Base-by-base conservation (phyloP, 1,139 yeast species). In the Taphrina betulina region DNA sequence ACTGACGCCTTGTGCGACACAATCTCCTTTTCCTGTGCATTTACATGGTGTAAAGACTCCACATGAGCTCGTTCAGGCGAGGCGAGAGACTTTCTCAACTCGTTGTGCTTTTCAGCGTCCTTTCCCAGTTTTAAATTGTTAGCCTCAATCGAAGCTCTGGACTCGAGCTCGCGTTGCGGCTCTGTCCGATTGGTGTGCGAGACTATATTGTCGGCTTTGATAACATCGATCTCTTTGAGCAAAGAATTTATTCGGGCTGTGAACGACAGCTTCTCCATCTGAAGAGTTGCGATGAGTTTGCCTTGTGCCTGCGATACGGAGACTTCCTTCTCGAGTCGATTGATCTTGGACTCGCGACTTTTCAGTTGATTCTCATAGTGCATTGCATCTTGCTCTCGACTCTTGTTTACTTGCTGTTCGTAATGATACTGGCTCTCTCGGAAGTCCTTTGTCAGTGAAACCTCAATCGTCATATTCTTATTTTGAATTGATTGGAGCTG, bases 351-450 rank as follows among this genome's bases (percentile, higher is more conserved):
- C 5, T 33, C 31, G 17, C 31, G 48, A 8, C 37, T 19, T 12
- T 29, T 43, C 7, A 33, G 8, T 16, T 31, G 48, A 14, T 43
- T 43, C 23, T 43, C 48, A 10, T 31, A 26, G 5, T 17, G 16
- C 48, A 43, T 43, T 16, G 14, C 7, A 5, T 43, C 48, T 22
- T 43, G 48, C 29, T 29, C 38, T 14, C 31, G 12, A 7, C 12
- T 26, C 12, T 26, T 26, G 7, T 26, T 26, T 26, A 7, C 31
- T 26, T 12, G 7, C 12, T 26, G 31, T 12, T 26, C 31, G 31
- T 26, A 26, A 26, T 26, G 7, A 7, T 7, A 7, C 31, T 26
- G 10, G 31, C 12, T 7, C 7, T 7, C 31, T 26, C 12, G 31
- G 31, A 26, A 26, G 31, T 26, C 31, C 10, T 7, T 26, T 26